Evolutionary conservation across 1,139 yeast genomes (phyloP).

Genomic region (Suhomyces wounanorum): DNA sequence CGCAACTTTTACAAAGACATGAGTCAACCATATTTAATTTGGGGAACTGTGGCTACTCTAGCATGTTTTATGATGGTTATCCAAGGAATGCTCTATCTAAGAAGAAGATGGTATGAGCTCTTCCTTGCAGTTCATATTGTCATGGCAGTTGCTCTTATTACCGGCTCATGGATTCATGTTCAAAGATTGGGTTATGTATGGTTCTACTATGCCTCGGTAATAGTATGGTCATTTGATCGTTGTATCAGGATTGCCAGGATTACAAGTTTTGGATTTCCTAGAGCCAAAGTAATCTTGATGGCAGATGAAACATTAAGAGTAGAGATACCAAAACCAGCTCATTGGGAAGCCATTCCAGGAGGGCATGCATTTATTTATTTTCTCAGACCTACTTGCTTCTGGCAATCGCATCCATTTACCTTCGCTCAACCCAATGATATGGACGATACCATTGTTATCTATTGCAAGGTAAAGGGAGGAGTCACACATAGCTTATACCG

Average conservation of each 20-base stretch:
- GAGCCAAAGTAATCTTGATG: slow-evolving; percentile 34
- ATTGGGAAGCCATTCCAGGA: slow-evolving; percentile 50
- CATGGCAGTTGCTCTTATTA: slow-evolving; percentile 44
- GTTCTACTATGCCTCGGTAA: slow-evolving; percentile 41
- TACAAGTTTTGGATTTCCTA: slow-evolving; percentile 40
- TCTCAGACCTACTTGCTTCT: slow-evolving; percentile 32
- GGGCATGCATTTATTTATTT: slow-evolving; percentile 56
- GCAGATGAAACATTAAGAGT: slow-evolving; percentile 45
- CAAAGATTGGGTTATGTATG: slow-evolving; percentile 40
- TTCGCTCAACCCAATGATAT: slow-evolving; percentile 18
- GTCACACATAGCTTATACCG: slow-evolving; percentile 34
- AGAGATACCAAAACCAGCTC: slow-evolving; percentile 39
- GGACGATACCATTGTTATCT: slow-evolving; percentile 30
- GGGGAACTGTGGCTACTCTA: slow-evolving; percentile 36
- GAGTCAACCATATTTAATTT: slow-evolving; percentile 25
- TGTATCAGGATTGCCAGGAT: slow-evolving; percentile 37
- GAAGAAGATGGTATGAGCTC: slow-evolving; percentile 47
- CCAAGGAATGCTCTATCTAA: slow-evolving; percentile 39
- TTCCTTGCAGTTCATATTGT: slow-evolving; percentile 44
- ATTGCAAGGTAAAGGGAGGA: slow-evolving; percentile 41
- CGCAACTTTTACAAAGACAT: slow-evolving; percentile 17
- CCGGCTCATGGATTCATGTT: slow-evolving; percentile 47
- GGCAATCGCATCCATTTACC: slow-evolving; percentile 49
- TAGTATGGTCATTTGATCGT: slow-evolving; percentile 49
- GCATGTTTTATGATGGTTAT: slow-evolving; percentile 37